Evolutionary conservation across 2,329 filamentous ascomycete species (phyloP).

Genomic region (Colletotrichum paranaense): DNA sequence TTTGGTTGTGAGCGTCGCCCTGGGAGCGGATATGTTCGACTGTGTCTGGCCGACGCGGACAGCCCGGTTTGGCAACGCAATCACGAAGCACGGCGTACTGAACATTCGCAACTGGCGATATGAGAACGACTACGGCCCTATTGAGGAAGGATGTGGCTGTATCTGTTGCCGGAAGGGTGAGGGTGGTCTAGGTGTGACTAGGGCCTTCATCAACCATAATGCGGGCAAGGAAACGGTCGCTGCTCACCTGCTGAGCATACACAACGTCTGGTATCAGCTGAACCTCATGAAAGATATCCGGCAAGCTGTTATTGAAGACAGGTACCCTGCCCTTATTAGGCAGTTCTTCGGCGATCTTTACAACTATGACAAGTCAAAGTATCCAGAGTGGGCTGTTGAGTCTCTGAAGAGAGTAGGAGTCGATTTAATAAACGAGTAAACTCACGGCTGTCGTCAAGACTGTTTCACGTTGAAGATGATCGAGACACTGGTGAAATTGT

Average conservation of each 20-base stretch:
- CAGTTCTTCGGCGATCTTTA: constrained; percentile 84
- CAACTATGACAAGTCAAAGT: constrained; percentile 64
- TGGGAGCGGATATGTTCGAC: constrained; percentile 99
- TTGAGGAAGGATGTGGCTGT: constrained; percentile 87
- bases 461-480: background rate
- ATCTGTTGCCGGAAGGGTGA: constrained; percentile 76
- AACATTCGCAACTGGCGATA: constrained; percentile 84
- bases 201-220: constrained; percentile 92
- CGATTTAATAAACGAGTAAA: constrained; percentile 66
- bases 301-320: constrained; percentile 82
- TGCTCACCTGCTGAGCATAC: constrained; percentile 86
- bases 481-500: background rate
- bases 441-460: background rate
- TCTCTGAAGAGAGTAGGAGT: constrained; percentile 85
- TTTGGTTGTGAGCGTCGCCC: constrained; percentile 89
- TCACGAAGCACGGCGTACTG: constrained; percentile 83
- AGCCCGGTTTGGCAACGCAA: constrained; percentile 93
- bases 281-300: constrained; percentile 82
- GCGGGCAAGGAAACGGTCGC: constrained; percentile 95
- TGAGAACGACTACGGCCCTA: constrained; percentile 82
- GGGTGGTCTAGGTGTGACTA: constrained; percentile 83
- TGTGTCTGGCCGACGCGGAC: constrained; percentile 99
- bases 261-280: constrained; percentile 95
- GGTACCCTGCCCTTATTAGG: constrained; percentile 81
- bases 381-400: constrained; percentile 86